Base-by-base conservation (phyloP, 2,329 filamentous ascomycete genomes). In the Colletotrichum eremochloae region DNA sequence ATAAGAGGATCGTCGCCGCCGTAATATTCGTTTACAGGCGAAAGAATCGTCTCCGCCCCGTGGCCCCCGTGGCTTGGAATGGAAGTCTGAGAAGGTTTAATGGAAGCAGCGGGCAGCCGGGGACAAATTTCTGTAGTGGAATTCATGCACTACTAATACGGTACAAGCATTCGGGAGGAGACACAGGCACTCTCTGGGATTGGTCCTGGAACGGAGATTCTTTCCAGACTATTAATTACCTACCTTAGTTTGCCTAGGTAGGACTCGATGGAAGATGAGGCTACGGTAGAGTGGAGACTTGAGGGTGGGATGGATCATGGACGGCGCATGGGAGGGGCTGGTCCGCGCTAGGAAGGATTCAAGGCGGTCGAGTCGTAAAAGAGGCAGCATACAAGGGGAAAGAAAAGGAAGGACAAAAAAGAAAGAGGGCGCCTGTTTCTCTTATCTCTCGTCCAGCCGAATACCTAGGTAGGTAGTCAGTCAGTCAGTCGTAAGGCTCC, bases 101-200 rank as follows among this genome's bases (percentile, higher is more conserved):
- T 24, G 36, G 3, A 20, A 20, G 31, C 33, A 56, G 53, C 53
- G 18, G 33, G 53, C 18, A 40, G 33, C 53, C 20, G 53, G 53
- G 4, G 36, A 53, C 38, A 40, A 55, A 52, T 44, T 68, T 67
- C 67, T 63, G 15, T 36, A 42, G 68, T 68, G 57, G 57, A 68
- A 68, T 71, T 68, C 48, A 38, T 9, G 11, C 2, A 12, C 40
- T 42, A 42, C 40, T 6, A 42, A 36, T 36, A 24, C 24, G 24
- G 33, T 36, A 36, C 33, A 42, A 42, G 40, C n/a, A n/a, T 12
- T 38, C 42, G 24, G n/a, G 68, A 67, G 56, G 48, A 44, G 42
- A 53, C 29, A 24, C 20, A 18, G 60, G 60, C 24, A 24, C 24
- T 38, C 12, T 40, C 18, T 63, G 40, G 60, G 33, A 52, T 11